phyloP scores from a whole-genome alignment of 345 rosid species.

The Aegle marmelos region DNA sequence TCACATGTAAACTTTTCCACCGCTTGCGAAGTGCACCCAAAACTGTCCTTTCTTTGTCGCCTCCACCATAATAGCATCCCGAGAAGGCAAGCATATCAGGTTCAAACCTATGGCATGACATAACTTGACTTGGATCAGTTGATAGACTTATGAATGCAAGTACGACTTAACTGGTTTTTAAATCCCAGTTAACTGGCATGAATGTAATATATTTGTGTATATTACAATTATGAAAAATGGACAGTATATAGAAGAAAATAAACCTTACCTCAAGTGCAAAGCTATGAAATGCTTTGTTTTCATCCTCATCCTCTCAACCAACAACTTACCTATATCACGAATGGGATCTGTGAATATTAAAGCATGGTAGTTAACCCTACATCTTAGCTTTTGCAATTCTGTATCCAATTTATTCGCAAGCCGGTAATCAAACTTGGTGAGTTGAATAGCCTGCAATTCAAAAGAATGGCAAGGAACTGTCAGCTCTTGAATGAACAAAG shows the following conservation, averaged over 20 bases:
- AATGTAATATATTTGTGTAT: too few species aligned
- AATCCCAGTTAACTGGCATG: too few species aligned
- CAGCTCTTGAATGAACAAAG: background rate
- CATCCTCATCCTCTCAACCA: constrained; percentile 71
- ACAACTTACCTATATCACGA: constrained; percentile 54
- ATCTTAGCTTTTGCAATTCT: constrained; percentile 86
- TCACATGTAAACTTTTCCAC: constrained; percentile 86
- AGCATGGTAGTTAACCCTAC: constrained; percentile 91
- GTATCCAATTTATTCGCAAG: constrained; percentile 63
- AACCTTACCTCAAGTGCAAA: constrained; percentile 75
- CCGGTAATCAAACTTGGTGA: constrained; percentile 91
- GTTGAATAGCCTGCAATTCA: constrained; percentile 68
- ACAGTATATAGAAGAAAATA: background rate
- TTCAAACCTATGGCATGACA: constrained; percentile 62
- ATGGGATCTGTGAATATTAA: constrained; percentile 66
- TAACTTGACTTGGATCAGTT: constrained; percentile 3
- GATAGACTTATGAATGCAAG: background rate
- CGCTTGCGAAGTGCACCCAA: constrained; percentile 79
- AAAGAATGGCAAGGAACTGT: constrained; percentile 5
- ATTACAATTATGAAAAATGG: background rate
- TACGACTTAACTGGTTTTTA: too few species aligned
- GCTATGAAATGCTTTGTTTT: constrained; percentile 69
- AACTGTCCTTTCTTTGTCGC: constrained; percentile 69
- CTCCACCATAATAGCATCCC: constrained; percentile 91
- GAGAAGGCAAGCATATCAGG: constrained; percentile 98